Conservation (phyloP, 2,329 filamentous ascomycete species). For the Ascochyta pisi region DNA sequence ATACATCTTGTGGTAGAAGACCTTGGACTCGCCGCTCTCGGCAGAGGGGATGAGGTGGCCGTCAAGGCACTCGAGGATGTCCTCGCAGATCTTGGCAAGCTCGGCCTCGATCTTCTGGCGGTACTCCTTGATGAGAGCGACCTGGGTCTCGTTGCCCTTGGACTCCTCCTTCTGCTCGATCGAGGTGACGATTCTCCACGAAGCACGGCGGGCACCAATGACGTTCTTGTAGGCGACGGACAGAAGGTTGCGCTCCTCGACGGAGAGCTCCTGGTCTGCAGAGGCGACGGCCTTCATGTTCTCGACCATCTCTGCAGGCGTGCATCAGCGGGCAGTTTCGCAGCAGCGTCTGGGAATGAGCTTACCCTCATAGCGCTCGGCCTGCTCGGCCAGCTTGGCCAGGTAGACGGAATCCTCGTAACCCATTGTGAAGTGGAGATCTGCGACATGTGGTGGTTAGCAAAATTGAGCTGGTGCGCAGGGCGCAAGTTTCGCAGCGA, state of each 20-base stretch:
- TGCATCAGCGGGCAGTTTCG: constrained; percentile 23
- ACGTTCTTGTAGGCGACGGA: constrained; percentile 99
- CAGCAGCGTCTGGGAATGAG: constrained; percentile 10
- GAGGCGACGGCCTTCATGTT: constrained; percentile 99
- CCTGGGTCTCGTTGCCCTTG: constrained; percentile 94
- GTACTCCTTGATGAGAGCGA: constrained; percentile 94
- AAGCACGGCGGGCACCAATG: constrained; percentile 93
- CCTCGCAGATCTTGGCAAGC: constrained; percentile 96
- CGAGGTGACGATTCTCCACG: constrained; percentile 97
- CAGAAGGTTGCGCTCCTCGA: constrained; percentile 96
- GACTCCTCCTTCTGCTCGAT: constrained; percentile 99
- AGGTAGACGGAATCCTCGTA: constrained; percentile 99
- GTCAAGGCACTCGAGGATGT: constrained; percentile 94
- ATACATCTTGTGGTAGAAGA: constrained; percentile 99
- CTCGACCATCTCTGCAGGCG: constrained; percentile 88
- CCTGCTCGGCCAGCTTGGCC: constrained; percentile 99
- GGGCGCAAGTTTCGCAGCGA: constrained; percentile 23
- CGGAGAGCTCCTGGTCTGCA: constrained; percentile 69
- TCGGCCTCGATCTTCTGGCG: constrained; percentile 97
- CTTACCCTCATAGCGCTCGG: constrained; percentile 98
- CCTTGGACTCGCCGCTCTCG: constrained; percentile 96
- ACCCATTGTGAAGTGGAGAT: constrained; percentile 75
- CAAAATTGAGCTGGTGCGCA: constrained; percentile 18
- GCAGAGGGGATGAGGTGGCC: constrained; percentile 92
- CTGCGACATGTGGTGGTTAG: constrained; percentile 36